Evolutionary conservation across 78 protist species (phyloP).

Genomic region (Tieghemostelium lacteum): DNA sequence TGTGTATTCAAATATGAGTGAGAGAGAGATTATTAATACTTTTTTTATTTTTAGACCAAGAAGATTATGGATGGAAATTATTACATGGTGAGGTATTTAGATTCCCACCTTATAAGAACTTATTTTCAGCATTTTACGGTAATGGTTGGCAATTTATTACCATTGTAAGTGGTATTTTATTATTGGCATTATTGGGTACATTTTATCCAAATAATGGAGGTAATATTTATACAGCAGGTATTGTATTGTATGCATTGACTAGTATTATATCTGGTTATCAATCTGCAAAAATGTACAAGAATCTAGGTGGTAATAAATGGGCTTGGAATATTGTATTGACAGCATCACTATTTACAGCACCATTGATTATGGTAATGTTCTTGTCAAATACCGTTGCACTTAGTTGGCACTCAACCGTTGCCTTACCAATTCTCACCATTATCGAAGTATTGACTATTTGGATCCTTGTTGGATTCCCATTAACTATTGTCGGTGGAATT

Average conservation of each 20-base stretch:
- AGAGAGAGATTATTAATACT: neutral
- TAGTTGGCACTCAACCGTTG: slow-evolving; percentile 88
- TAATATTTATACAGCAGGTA: slow-evolving; percentile 89
- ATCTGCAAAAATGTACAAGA: slow-evolving; percentile 81
- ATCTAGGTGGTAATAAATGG: slow-evolving; percentile 94
- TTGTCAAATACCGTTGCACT: slow-evolving; percentile 93
- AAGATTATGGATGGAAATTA: slow-evolving; percentile 99
- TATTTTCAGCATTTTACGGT: slow-evolving; percentile 94
- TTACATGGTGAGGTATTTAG: slow-evolving; percentile 98
- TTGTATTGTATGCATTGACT: slow-evolving; percentile 95
- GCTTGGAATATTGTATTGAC: slow-evolving; percentile 95
- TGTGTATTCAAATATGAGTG: neutral
- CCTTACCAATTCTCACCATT: slow-evolving; percentile 93
- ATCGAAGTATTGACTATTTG: slow-evolving; percentile 87
- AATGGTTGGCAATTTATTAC: slow-evolving; percentile 93
- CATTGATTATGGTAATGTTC: slow-evolving; percentile 86
- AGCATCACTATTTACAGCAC: slow-evolving; percentile 84
- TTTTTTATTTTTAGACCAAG: slow-evolving; percentile 66
- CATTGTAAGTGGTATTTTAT: slow-evolving; percentile 81
- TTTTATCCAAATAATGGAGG: slow-evolving; percentile 95
- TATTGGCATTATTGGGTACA: slow-evolving; percentile 87
- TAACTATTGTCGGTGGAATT: slow-evolving; percentile 96
- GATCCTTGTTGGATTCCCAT: slow-evolving; percentile 91
- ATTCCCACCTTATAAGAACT: slow-evolving; percentile 87
- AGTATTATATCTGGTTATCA: slow-evolving; percentile 82